Evolutionary conservation across 2,329 filamentous ascomycete species (phyloP).

Genomic region (Calonectria hongkongensis): DNA sequence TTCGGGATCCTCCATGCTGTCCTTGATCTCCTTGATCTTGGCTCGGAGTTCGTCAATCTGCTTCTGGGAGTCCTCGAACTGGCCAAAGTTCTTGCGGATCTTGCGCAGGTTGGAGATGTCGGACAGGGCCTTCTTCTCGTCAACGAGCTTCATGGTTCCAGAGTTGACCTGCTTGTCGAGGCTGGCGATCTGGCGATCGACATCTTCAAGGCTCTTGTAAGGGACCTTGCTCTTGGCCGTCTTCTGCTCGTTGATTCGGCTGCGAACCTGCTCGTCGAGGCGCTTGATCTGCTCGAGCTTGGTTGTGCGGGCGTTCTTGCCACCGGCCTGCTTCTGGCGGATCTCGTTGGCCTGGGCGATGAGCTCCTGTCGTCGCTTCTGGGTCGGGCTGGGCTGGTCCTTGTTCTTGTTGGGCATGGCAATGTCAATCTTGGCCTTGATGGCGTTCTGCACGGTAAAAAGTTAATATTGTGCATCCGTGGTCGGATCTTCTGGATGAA

Average conservation of each 20-base stretch:
- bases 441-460: constrained; percentile 78
- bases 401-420: constrained; percentile 83
- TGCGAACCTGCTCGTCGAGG: constrained; percentile 91
- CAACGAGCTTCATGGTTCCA: constrained; percentile 94
- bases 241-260: constrained; percentile 91
- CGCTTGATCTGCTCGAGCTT: constrained; percentile 94
- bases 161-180: constrained; percentile 91
- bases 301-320: constrained; percentile 86
- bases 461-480: constrained; percentile 44
- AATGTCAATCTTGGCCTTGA: constrained; percentile 91
- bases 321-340: constrained; percentile 88
- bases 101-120: constrained; percentile 91
- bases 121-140: constrained; percentile 94
- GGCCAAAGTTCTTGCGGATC: constrained; percentile 91
- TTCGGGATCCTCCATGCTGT: constrained; percentile 93
- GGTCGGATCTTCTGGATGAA: constrained; percentile 34
- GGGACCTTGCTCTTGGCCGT: constrained; percentile 84
- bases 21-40: constrained; percentile 92
- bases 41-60: constrained; percentile 90
- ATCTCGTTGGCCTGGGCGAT: constrained; percentile 89
- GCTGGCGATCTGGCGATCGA: constrained; percentile 87
- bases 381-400: constrained; percentile 86
- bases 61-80: constrained; percentile 90
- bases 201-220: constrained; percentile 91
- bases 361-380: constrained; percentile 90